Evolutionary conservation across 225 moss, liverwort and hornwort species (phyloP), one percentile per base, ranked within the genome.

Genomic region (Pseudoscleropodium purum): DNA sequence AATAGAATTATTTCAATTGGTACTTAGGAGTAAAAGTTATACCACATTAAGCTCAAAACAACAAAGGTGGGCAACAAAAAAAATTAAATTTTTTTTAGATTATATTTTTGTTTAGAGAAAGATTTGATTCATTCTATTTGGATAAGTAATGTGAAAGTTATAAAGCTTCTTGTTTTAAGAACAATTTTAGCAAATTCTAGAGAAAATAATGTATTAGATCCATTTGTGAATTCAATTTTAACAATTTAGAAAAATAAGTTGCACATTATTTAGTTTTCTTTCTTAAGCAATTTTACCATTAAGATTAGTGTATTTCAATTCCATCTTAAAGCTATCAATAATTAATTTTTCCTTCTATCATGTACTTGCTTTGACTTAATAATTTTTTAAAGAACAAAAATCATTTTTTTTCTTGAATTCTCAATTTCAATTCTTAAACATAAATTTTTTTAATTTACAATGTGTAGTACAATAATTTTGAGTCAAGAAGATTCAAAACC

Each of bases 51-150:
- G 25, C 21, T 7, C 8, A 8, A 39, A 39, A 39, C 3, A 41
- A 0, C 5, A 70, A 70, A 5, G 5, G 4, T 0, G 2, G 4
- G 5, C 1, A 70, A 68, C 2, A 4, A 36, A 68, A 68, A 70
- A 13, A 23, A 68, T 47, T 13, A 39, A 2, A 14, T 25, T 14
- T 39, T 1, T 39, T 39, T 1, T 14, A 70, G 1, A n/a, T 23
- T 23, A n/a, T 23, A 13, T 12, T 39, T 70, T 70, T 39, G 8
- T 39, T 5, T 39, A 14, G 25, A 0, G 0, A 70, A 39, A 39
- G 8, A 25, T 39, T 24, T 70, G 2, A 70, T 70, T 70, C 14
- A 14, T 39, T 70, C 4, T 4, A 70, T 25, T 39, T 70, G 2
- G 2, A 24, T n/a, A 24, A 69, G 47, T 10, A 47, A 47, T 47